Base-by-base conservation (phyloP, 345 rosid species). In the Citrus reticulata region DNA sequence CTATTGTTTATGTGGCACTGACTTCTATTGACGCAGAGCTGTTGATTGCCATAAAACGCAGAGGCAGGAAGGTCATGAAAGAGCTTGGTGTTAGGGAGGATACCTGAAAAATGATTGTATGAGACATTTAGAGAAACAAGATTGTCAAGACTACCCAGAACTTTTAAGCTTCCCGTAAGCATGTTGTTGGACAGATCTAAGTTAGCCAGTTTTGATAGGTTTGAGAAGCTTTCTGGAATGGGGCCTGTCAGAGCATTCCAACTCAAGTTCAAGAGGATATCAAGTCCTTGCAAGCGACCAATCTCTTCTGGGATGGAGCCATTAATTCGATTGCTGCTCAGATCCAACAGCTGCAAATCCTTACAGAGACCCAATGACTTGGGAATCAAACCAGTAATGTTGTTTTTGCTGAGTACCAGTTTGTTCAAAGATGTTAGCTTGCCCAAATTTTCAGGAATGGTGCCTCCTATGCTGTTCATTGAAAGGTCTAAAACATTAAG, bases 401-500 rank as follows among this genome's bases (percentile, higher is more conserved):
- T 61, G 80, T 92, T 92, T 79, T 82, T 79, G 58, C 88, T 88
- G 42, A 92, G 57, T 8, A 89, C 72, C 70, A 92, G 84, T 68
- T 90, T 92, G 79, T 85, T 92, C 27, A 92, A 79, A 27, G 89
- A 89, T 73, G 87, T 80, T 7, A 92, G 89, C 82, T 82, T 86
- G 68, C 96, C 92, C 34, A 92, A 66, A 35, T 81, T 86, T 72
- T 68, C 84, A 29, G 91, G 91, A 61, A 92, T 83, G 74, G 73
- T 58, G 67, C 92, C 92, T 58, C 72, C 79, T 70, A 92, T 73
- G 30, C 59, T 40, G 81, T 92, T 90, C 60, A 39, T 71, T 25
- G 96, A 92, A 37, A 92, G 82, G 82, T 92, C 93, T 74, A 92
- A 76, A 40, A 90, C 87, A 67, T 90, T 89, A 46, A 92, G 86